Evolutionary conservation across 306 rosid species (phyloP).

Genomic region (Cicer bijugum): DNA sequence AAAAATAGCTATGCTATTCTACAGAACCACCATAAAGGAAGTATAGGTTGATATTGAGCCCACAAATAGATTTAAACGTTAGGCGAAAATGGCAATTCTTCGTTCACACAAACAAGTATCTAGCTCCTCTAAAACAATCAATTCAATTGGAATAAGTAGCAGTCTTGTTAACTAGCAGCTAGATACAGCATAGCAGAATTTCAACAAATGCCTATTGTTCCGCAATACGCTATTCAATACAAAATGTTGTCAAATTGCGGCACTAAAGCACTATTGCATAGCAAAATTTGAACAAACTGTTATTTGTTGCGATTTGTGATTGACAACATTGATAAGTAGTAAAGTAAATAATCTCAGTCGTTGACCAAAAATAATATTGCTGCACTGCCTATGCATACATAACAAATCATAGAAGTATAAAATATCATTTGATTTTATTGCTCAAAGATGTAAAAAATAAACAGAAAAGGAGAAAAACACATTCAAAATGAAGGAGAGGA

Average conservation of each 20-base stretch:
- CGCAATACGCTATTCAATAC: too few relatives aligned
- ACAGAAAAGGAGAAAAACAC: not conserved
- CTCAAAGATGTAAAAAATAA: not conserved
- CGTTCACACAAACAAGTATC: not conserved
- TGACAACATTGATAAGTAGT: too few relatives aligned
- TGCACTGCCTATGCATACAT: not conserved
- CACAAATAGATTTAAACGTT: not conserved
- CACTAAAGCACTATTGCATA: too few relatives aligned
- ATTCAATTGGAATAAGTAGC: not conserved
- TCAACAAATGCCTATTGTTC: too few relatives aligned
- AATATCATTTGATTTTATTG: not conserved
- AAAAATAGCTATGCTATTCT: constrained; percentile 28
- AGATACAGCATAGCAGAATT: too few relatives aligned
- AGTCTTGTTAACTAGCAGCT: too few relatives aligned
- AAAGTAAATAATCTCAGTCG: not conserved
- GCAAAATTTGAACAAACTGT: too few relatives aligned
- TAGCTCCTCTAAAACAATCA: not conserved
- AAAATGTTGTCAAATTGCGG: too few relatives aligned
- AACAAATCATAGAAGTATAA: not conserved
- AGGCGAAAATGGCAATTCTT: not conserved
- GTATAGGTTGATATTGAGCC: constrained; percentile 22
- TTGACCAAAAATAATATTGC: not conserved
- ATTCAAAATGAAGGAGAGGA: not conserved
- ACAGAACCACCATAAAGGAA: constrained; percentile 20
- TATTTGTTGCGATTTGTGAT: too few relatives aligned